phyloP scores from a whole-genome alignment of 768 basidiomycete genomes.

The Hysterangium stoloniferum region DNA sequence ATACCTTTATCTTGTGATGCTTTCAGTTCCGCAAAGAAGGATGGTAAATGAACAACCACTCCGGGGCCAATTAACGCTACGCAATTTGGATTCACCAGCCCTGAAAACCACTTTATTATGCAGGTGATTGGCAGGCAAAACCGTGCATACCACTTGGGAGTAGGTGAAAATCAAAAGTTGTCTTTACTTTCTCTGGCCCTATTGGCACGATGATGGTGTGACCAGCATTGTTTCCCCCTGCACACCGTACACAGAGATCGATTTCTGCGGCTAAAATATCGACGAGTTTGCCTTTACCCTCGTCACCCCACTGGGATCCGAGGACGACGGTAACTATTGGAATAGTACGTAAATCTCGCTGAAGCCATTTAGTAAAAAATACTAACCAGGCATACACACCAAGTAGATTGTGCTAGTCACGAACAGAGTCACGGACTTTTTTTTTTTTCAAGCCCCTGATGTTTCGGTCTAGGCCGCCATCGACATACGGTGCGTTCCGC shows the following conservation, averaged over 20 bases:
- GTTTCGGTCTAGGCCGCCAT: conserved; percentile 43
- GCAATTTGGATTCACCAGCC: conserved; percentile 80
- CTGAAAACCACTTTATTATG: conserved; percentile 29
- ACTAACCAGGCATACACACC: not conserved
- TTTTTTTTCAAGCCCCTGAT: not conserved
- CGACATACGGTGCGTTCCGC: conserved; percentile 35
- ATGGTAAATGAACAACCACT: conserved; percentile 93
- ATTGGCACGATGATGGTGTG: conserved; percentile 90
- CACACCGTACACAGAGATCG: conserved; percentile 93
- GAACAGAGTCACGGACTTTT: not conserved
- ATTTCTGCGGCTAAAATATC: conserved; percentile 87
- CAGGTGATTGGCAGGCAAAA: not conserved
- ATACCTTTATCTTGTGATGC: conserved; percentile 75
- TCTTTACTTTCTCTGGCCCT: conserved; percentile 61
- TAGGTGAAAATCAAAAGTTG: conserved; percentile 91
- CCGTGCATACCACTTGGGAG: conserved; percentile 74
- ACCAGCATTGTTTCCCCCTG: conserved; percentile 98
- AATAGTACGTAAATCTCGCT: not conserved
- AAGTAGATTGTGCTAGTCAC: not conserved
- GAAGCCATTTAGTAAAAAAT: not conserved
- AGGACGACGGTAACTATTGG: conserved; percentile 62
- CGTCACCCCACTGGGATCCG: conserved; percentile 89
- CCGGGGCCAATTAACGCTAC: conserved; percentile 86
- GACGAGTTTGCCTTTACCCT: conserved; percentile 93
- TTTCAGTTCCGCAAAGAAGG: conserved; percentile 91